Evolutionary conservation across 768 basidiomycete species (phyloP).

Genomic region (Suillus clintonianus): DNA sequence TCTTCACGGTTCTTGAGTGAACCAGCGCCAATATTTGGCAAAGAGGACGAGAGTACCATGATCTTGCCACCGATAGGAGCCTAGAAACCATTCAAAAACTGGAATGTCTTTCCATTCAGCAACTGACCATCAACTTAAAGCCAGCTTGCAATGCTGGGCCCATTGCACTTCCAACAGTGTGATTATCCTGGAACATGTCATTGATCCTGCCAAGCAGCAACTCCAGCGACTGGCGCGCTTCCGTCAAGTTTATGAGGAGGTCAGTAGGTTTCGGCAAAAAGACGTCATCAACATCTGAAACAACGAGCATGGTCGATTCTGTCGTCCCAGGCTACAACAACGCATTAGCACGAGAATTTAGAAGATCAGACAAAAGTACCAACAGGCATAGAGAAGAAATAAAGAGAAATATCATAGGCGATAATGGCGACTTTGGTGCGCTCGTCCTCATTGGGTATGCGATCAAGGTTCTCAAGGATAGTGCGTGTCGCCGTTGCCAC

Average conservation of each 20-base stretch:
- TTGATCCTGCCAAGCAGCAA: conserved; percentile 78
- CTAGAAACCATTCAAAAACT: conserved; percentile 37
- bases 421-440: conserved; percentile 92
- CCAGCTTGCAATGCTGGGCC: conserved; percentile 95
- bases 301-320: conserved; percentile 94
- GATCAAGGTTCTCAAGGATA: conserved; percentile 91
- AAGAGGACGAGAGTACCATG: conserved; percentile 77
- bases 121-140: conserved; percentile 85
- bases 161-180: conserved; percentile 88
- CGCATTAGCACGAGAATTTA: conserved; percentile 1
- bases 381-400: conserved; percentile 94
- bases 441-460: conserved; percentile 92
- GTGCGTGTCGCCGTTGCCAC: conserved; percentile 97
- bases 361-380: conserved; percentile 1
- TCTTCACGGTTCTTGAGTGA: conserved; percentile 96
- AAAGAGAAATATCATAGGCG: conserved; percentile 88
- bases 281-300: conserved; percentile 95
- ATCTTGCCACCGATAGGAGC: conserved; percentile 95
- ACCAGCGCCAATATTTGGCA: conserved; percentile 89
- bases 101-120: neutral
- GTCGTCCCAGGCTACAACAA: conserved; percentile 56
- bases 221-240: conserved; percentile 80
- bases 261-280: conserved; percentile 97
- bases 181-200: conserved; percentile 99
- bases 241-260: conserved; percentile 91